Base-by-base conservation (phyloP, 2,329 filamentous ascomycete genomes). In the Volutella citrinella region DNA sequence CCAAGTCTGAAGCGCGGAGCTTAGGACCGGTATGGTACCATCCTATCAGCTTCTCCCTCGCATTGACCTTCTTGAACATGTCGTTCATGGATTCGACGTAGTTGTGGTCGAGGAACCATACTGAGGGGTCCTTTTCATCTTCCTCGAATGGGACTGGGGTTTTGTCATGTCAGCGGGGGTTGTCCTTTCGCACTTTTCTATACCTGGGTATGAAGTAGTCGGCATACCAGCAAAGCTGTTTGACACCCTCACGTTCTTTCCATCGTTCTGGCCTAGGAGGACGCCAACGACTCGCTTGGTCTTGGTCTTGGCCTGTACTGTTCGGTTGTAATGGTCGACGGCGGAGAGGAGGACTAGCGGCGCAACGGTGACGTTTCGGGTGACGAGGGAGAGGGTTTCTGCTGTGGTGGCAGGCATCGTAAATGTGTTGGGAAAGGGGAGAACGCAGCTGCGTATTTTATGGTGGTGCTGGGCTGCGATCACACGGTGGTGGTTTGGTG, bases 31-130 rank as follows among this genome's bases (percentile, higher is more conserved):
- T 95, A 69, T 98, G 93, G 67, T 98, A 98, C 93, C 93, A 98
- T 59, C 93, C 93, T 76, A 98, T 94, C 63, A 98, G 78, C 80
- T 97, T 97, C 72, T 98, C 93, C 46, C 87, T 77, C 42, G 93
- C 93, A 71, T 98, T 98, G 75, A 98, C 90, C 72, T 97, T 97
- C 76, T 98, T 98, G 78, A 98, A 98, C 93, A 98, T 98, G 66
- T 97, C 93, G 70, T 93, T 95, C 93, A 98, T 98, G 53, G 84
- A 87, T 68, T 98, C 93, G 65, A 98, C 87, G 59, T 96, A 98
- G 77, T 97, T 97, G 76, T 98, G 93, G 64, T 98, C 93, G 48
- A 98, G 70, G 63, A 97, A 98, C 93, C 93, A 98, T 60, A 98
- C 93, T 21, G 91, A 94, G 5, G 91, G 91, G 61, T 98, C 90